Evolutionary conservation across 2,329 filamentous ascomycete genomes (phyloP).

Genomic region (Aspergillus spinulosporus): DNA sequence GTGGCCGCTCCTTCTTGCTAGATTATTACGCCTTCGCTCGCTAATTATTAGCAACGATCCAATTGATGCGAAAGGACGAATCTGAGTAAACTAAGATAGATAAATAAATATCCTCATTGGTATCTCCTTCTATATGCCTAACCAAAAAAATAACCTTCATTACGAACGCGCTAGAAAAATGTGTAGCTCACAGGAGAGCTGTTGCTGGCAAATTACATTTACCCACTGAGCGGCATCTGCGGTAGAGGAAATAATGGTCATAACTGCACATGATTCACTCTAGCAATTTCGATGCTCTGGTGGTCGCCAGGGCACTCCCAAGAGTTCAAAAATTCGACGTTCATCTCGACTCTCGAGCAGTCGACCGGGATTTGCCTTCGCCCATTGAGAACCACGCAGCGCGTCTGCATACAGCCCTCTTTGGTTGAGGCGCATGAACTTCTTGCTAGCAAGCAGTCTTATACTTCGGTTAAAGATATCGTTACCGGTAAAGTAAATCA

Average conservation of each 20-base stretch:
- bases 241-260: not conserved
- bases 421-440: conserved; percentile 83
- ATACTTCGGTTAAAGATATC: conserved; percentile 92
- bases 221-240: not conserved
- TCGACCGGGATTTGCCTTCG: conserved; percentile 20
- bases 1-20: conserved; percentile 17
- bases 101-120: not conserved
- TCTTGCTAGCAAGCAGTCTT: conserved; percentile 74
- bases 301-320: conserved; percentile 62
- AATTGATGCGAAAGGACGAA: not conserved
- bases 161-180: too few species aligned
- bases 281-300: conserved; percentile 75
- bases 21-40: not conserved
- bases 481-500: conserved; percentile 96
- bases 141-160: not conserved
- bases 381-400: conserved; percentile 20
- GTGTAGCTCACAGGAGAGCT: too few species aligned
- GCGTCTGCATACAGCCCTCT: conserved; percentile 73
- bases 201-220: too few species aligned
- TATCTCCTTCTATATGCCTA: not conserved
- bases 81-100: not conserved
- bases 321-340: conserved; percentile 21
- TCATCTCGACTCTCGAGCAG: conserved; percentile 23
- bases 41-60: not conserved
- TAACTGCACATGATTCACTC: conserved; percentile 23